These are phyloP conservation scores for Spergularia azorica DNA, from an alignment of 179 eudicot genomes.

Conservation along the genomic window DNA sequence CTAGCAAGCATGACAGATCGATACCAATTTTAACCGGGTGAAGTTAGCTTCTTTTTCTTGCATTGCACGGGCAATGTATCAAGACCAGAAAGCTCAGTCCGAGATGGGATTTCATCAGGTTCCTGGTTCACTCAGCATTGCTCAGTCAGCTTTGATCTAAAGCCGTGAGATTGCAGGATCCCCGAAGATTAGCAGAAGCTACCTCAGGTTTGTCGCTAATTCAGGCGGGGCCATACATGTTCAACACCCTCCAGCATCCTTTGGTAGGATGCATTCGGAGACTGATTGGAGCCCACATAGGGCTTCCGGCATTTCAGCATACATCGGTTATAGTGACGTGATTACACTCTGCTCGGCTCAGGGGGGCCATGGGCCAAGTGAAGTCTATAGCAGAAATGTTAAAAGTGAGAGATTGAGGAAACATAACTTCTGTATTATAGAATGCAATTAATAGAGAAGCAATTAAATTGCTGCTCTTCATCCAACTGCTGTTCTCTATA, in stretches of 20 bases:
- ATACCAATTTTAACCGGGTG: neutral
- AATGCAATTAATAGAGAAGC: no score
- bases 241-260: neutral
- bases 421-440: no score
- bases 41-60: conserved; percentile 14
- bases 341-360: neutral
- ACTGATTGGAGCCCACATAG: conserved; percentile 20
- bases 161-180: no score
- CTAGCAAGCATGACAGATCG: neutral
- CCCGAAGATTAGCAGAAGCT: neutral
- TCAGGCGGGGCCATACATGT: conserved; percentile 2
- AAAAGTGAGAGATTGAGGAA: no score
- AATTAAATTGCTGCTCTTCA: no score
- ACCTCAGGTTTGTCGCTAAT: neutral
- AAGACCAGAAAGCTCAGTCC: neutral
- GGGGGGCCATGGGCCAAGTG: neutral
- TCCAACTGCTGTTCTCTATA: no score
- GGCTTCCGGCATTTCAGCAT: conserved; percentile 12
- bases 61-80: conserved; percentile 28
- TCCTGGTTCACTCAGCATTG: neutral
- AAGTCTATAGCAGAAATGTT: neutral
- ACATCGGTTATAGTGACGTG: conserved; percentile 10
- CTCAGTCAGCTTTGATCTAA: no score
- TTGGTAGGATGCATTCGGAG: conserved; percentile 11
- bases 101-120: neutral